These are phyloP conservation scores for Pyricularia grisea DNA, from an alignment of 2,329 filamentous ascomycete genomes.

Conservation along the genomic window DNA sequence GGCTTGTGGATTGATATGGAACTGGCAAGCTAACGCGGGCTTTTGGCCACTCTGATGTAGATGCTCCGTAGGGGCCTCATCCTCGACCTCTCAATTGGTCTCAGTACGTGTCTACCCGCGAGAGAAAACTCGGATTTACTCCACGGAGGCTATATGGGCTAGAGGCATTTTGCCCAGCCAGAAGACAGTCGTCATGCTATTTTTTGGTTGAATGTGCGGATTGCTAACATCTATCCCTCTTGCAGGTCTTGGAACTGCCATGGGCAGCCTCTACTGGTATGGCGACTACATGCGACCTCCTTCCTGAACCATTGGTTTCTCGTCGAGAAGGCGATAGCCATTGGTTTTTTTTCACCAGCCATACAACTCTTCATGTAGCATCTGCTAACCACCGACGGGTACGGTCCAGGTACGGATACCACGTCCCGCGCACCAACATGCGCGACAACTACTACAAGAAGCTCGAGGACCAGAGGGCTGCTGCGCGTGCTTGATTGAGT, in stretches of 20 bases:
- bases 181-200: background rate
- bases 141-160: background rate
- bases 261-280: conserved; percentile 51
- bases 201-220: background rate
- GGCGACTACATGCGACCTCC: conserved; percentile 12
- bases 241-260: conserved; percentile 41
- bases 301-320: background rate
- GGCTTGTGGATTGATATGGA: background rate
- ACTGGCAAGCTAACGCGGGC: conserved; percentile 5
- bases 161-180: background rate
- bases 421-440: conserved; percentile 48
- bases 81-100: conserved; percentile 43
- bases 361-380: background rate
- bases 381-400: background rate
- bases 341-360: background rate
- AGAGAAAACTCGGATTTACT: background rate
- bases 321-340: background rate
- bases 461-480: conserved; percentile 47
- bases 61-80: conserved; percentile 53
- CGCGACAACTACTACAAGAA: conserved; percentile 51
- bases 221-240: conserved; percentile 21
- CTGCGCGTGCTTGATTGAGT: conserved; percentile 8
- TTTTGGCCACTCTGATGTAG: conserved; percentile 20
- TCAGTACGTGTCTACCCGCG: conserved; percentile 33
- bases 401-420: conserved; percentile 50